Evolutionary conservation across 306 rosid species (phyloP).

Genomic region (Castanea crenata): DNA sequence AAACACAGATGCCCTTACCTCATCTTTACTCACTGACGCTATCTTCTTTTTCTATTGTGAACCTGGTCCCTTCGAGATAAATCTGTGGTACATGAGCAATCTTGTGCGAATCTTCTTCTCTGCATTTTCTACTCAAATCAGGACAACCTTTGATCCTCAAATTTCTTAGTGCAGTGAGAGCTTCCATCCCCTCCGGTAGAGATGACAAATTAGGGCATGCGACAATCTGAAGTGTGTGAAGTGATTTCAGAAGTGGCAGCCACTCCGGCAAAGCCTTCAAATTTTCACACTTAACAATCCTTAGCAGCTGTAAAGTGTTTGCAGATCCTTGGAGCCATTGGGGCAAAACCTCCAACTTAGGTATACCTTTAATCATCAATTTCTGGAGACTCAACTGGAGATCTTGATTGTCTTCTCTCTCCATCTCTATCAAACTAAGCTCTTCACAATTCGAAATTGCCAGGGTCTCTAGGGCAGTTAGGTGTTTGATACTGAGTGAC

Average conservation of each 20-base stretch:
- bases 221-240: not conserved
- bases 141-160: not conserved
- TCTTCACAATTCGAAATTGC: rapidly evolving
- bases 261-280: conserved; percentile 28
- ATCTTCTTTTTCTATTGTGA: no score
- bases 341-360: no score
- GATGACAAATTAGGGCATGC: conserved; percentile 7
- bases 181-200: conserved; percentile 1
- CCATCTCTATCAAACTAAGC: no score
- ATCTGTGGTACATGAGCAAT: not conserved
- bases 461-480: no score
- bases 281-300: not conserved
- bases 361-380: rapidly evolving
- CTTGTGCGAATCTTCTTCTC: not conserved
- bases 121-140: not conserved
- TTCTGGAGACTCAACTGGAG: no score
- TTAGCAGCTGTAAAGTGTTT: not conserved
- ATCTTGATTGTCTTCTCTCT: no score
- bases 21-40: no score
- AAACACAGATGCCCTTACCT: no score
- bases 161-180: not conserved
- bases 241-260: conserved; percentile 8
- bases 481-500: no score
- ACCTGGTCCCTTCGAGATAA: no score
- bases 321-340: conserved; percentile 26